These are phyloP conservation scores for Tylopilus sp. DNA, from an alignment of 768 basidiomycete species.

Conservation along the genomic window DNA sequence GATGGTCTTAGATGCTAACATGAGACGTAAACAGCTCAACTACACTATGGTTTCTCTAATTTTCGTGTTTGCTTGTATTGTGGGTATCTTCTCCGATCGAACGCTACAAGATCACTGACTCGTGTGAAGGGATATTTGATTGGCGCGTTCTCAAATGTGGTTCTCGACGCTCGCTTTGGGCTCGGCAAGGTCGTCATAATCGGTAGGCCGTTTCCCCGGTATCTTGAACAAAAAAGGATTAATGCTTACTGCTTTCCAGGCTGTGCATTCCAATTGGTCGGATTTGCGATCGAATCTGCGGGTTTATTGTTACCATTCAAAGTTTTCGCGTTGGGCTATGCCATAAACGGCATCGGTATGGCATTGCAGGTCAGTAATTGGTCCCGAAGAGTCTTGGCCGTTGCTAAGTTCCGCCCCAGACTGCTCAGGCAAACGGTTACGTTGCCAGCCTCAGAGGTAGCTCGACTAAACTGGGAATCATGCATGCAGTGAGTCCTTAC, in stretches of 20 bases:
- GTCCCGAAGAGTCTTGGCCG: no score
- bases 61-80: constrained; percentile 40
- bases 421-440: constrained; percentile 48
- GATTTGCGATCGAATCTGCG: constrained; percentile 36
- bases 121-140: constrained; percentile 28
- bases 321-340: constrained; percentile 39
- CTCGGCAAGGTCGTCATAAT: constrained; percentile 35
- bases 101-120: not conserved
- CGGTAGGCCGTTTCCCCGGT: constrained; percentile 11
- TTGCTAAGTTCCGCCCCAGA: constrained; percentile 23
- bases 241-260: constrained; percentile 11
- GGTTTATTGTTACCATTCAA: constrained; percentile 48
- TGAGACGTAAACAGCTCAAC: constrained; percentile 27
- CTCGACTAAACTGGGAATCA: constrained; percentile 39
- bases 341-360: constrained; percentile 37
- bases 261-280: constrained; percentile 28
- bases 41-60: constrained; percentile 41
- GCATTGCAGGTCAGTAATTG: constrained; percentile 40
- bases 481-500: constrained; percentile 36
- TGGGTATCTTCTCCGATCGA: constrained; percentile 14
- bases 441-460: constrained; percentile 39
- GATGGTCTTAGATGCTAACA: not conserved
- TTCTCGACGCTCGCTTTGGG: constrained; percentile 27
- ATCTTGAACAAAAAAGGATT: not conserved
- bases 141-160: constrained; percentile 34